Evolutionary conservation across 2,329 filamentous ascomycete genomes (phyloP).

Genomic region (Colletotrichum graminicola): DNA sequence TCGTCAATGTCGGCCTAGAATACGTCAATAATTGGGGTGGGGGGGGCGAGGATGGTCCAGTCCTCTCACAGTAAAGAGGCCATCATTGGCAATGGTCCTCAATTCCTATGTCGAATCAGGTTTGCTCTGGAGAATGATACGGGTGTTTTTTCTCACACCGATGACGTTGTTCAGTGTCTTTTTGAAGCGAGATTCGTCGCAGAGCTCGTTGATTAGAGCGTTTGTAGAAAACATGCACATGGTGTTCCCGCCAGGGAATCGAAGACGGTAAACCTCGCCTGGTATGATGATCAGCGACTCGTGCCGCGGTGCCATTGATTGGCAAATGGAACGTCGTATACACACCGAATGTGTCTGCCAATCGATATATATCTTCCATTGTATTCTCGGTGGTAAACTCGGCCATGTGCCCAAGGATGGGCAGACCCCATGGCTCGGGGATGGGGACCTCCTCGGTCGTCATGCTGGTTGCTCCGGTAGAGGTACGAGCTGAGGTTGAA

Average conservation of each 20-base stretch:
- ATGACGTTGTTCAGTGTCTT: conserved; percentile 68
- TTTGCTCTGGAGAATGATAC: too few species aligned
- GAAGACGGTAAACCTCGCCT: conserved; percentile 73
- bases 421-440: conserved; percentile 69
- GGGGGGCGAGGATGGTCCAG: background rate
- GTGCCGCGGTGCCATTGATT: background rate
- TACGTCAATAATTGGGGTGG: background rate
- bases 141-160: background rate
- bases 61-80: conserved; percentile 43
- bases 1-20: conserved; percentile 39
- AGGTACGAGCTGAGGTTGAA: too few species aligned
- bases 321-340: background rate
- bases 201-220: conserved; percentile 72
- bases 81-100: conserved; percentile 65
- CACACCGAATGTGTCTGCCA: conserved; percentile 76
- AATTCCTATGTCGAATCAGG: conserved; percentile 57
- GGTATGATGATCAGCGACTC: background rate
- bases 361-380: conserved; percentile 63
- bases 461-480: conserved; percentile 44
- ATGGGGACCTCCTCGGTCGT: conserved; percentile 41
- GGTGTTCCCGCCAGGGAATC: conserved; percentile 58
- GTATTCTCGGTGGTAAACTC: conserved; percentile 73
- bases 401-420: conserved; percentile 73
- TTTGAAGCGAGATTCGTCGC: conserved; percentile 74
- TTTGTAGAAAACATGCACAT: conserved; percentile 65